A percentile compares a stretch with the other conserved stretches of the same genome.
Evolutionary conservation across 306 rosid species (phyloP).

Genomic region (Lotus japonicus): DNA sequence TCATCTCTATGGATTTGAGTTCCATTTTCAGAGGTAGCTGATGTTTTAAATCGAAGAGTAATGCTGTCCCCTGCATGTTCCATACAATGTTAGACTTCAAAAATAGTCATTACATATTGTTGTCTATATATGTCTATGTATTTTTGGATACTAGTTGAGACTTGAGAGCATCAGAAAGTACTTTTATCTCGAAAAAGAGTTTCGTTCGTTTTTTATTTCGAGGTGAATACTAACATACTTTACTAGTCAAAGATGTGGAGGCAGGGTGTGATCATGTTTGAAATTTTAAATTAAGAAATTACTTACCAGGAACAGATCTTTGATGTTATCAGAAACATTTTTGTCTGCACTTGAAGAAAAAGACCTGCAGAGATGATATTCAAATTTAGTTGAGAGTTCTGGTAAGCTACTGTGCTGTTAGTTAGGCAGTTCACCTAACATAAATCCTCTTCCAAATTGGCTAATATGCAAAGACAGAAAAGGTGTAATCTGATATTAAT

Average conservation of each 20-base stretch:
- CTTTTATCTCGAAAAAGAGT: too few species aligned
- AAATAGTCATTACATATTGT: too few species aligned
- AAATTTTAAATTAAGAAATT: background rate
- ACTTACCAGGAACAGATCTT: constrained; percentile 36
- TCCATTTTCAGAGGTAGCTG: constrained; percentile 37
- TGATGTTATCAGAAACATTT: constrained; percentile 54
- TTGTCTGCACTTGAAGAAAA: constrained; percentile 36
- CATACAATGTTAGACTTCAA: background rate
- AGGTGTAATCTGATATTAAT: background rate
- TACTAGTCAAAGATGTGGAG: too few species aligned
- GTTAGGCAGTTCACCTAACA: constrained; percentile 14
- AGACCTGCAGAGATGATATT: constrained; percentile 42
- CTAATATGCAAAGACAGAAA: background rate
- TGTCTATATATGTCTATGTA: too few species aligned
- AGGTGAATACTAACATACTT: too few species aligned
- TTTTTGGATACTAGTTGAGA: too few species aligned
- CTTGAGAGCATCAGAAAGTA: too few species aligned
- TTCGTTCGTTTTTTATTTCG: too few species aligned
- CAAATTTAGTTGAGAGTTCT: constrained; percentile 15
- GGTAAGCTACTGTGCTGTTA: background rate
- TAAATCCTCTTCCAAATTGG: background rate
- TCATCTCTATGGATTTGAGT: background rate
- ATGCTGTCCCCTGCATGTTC: constrained; percentile 49
- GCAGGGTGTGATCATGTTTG: background rate
- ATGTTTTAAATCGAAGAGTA: constrained; percentile 44